phyloP scores from a whole-genome alignment of 2,329 filamentous ascomycete genomes.

The Aschersonia sp. region DNA sequence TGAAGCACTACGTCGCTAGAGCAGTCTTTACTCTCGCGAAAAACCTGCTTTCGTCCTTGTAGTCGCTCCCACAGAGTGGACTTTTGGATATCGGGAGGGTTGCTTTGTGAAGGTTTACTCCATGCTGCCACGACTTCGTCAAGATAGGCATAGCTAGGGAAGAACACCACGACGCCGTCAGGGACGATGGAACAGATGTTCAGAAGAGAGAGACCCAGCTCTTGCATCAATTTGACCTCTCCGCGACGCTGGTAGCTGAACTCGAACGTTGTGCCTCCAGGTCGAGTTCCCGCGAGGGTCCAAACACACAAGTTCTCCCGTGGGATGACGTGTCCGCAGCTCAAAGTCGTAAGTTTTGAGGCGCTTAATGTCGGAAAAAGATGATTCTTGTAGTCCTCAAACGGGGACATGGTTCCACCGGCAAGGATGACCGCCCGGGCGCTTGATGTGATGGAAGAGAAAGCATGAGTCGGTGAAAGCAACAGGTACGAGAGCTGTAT shows the following conservation, averaged over 20 bases:
- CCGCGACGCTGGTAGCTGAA: constrained; percentile 74
- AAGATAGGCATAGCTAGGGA: constrained; percentile 87
- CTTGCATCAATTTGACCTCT: constrained; percentile 51
- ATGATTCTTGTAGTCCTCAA: constrained; percentile 76
- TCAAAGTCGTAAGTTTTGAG: constrained; percentile 60
- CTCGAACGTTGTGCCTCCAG: constrained; percentile 46
- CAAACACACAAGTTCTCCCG: constrained; percentile 65
- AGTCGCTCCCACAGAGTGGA: constrained; percentile 43
- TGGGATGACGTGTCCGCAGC: constrained; percentile 90
- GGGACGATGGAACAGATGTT: constrained; percentile 61
- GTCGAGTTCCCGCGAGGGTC: constrained; percentile 39
- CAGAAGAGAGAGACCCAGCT: constrained; percentile 60
- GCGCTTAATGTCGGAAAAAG: constrained; percentile 62
- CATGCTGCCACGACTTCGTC: constrained; percentile 54
- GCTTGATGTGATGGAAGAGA: constrained; percentile 71
- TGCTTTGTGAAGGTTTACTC: constrained; percentile 23
- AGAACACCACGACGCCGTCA: constrained; percentile 87
- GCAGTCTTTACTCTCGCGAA: constrained; percentile 39
- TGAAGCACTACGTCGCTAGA: constrained; percentile 56
- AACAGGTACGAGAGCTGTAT: constrained; percentile 70
- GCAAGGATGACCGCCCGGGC: constrained; percentile 81
- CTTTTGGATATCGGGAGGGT: constrained; percentile 10
- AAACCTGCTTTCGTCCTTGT: constrained; percentile 42
- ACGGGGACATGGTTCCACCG: constrained; percentile 95
- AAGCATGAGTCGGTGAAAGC: constrained; percentile 81